Evolutionary conservation across 176 grass and related monocot genomes (phyloP).

Genomic region (Raddia guianensis): DNA sequence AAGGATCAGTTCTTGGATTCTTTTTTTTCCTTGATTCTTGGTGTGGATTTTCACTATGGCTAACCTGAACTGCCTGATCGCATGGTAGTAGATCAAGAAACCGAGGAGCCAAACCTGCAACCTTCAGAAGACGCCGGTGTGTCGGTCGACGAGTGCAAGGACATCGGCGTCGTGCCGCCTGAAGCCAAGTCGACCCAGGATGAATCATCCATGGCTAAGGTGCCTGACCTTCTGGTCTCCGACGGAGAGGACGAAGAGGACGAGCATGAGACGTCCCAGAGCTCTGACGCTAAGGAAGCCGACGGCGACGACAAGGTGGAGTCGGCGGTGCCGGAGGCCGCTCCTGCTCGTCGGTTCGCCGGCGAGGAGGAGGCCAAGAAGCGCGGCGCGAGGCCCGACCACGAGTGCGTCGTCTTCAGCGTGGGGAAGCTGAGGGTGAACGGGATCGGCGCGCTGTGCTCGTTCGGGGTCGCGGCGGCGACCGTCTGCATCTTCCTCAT

Average conservation of each 20-base stretch:
- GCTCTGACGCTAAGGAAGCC: background rate
- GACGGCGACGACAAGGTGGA: background rate
- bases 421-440: conserved; percentile 66
- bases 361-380: conserved; percentile 19
- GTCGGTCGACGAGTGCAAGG: conserved; percentile 51
- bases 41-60: background rate
- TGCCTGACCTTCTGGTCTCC: background rate
- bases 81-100: background rate
- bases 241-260: conserved; percentile 27
- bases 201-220: background rate
- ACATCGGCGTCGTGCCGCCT: conserved; percentile 50
- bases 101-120: background rate
- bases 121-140: background rate
- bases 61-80: conserved; percentile 20
- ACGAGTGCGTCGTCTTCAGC: conserved; percentile 51
- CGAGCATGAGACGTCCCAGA: conserved; percentile 23
- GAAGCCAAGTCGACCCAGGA: conserved; percentile 33
- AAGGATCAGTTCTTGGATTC: conserved; percentile 20
- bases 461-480: conserved; percentile 67
- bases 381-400: background rate
- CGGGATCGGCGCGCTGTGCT: conserved; percentile 80
- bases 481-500: conserved; percentile 71
- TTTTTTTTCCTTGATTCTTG: background rate
- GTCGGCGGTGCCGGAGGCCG: background rate
- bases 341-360: background rate